phyloP scores from a whole-genome alignment of 2,329 filamentous ascomycete genomes.

The Aspergillus felis region DNA sequence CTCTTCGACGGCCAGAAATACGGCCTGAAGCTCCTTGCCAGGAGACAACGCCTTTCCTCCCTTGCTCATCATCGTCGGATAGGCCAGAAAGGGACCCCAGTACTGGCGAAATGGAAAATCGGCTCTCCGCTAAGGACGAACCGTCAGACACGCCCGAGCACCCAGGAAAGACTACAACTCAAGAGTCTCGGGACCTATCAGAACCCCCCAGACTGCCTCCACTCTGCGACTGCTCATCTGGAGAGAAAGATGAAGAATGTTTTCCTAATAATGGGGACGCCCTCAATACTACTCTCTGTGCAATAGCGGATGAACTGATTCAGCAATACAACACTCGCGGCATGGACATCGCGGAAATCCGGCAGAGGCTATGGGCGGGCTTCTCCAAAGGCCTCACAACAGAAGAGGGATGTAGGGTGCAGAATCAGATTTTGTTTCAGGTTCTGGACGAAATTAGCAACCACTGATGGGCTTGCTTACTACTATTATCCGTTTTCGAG shows the following conservation, averaged over 20 bases:
- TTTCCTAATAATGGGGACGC: conserved; percentile 22
- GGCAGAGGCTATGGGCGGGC: conserved; percentile 30
- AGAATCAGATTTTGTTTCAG: conserved; percentile 41
- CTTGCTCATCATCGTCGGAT: neutral
- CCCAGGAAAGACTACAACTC: neutral
- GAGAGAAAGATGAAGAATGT: conserved; percentile 7
- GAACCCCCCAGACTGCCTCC: conserved; percentile 5
- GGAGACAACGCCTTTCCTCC: neutral
- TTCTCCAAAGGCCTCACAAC: conserved; percentile 25
- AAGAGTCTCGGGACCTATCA: neutral
- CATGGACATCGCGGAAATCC: conserved; percentile 34
- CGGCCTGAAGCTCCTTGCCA: neutral
- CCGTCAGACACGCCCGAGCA: neutral
- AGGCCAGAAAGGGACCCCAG: neutral
- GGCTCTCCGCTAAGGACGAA: neutral
- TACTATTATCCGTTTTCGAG: neutral
- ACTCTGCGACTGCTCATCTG: conserved; percentile 24
- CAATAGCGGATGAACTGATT: conserved; percentile 37
- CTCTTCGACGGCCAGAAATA: conserved; percentile 11
- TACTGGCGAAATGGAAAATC: neutral
- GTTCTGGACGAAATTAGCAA: conserved; percentile 38
- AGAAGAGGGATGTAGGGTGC: conserved; percentile 34
- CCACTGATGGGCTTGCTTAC: conserved; percentile 14
- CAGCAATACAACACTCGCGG: conserved; percentile 35
- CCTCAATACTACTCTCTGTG: conserved; percentile 35